Evolutionary conservation across 129 eudicot genomes (phyloP), one percentile per base, ranked within the genome.

Genomic region (Sambucus nigra): DNA sequence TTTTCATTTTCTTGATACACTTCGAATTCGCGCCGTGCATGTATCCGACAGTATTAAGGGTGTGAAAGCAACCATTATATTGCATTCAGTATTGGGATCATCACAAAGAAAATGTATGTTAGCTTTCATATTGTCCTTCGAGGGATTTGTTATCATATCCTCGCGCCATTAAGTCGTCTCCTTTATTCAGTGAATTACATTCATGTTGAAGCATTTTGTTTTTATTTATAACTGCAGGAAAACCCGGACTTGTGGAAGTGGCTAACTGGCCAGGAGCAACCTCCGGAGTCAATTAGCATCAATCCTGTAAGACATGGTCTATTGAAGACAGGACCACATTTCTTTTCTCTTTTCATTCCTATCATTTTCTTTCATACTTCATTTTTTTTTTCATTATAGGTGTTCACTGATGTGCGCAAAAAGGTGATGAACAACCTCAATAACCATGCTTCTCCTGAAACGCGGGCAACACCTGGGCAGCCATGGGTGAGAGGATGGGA

Each of bases 401-500:
- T 91, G 20, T 91, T 91, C 55, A 21, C 38, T 17, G 87, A 83
- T 64, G 78, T 91, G 59, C 82, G 70, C 10, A 67, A 61, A 20
- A 91, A 80, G 78, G 95, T 86, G 19, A 66, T 76, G 77, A 62
- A 67, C 58, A 91, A 82, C 64, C 95, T 91, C 8, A 72, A 82
- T 39, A 79, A 31, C 69, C 70, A 76, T 55, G 68, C 99, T 28
- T 69, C 99, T 49, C 87, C 94, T 9, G 89, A 86, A 27, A 91
- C 99, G 2, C 69, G 99, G 50, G 99, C 95, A 20, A 64, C 53
- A 12, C 80, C 99, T 17, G 99, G 95, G 5, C 76, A 86, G 45
- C 71, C 87, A 23, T 91, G 99, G 99, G 99, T 91, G 35, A 77
- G 99, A 68, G 99, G 99, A 51, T 91, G 99, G 99, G 95, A 91